Conservation (phyloP, 805 yeast genomes). For the Metschnikowia anglica region DNA sequence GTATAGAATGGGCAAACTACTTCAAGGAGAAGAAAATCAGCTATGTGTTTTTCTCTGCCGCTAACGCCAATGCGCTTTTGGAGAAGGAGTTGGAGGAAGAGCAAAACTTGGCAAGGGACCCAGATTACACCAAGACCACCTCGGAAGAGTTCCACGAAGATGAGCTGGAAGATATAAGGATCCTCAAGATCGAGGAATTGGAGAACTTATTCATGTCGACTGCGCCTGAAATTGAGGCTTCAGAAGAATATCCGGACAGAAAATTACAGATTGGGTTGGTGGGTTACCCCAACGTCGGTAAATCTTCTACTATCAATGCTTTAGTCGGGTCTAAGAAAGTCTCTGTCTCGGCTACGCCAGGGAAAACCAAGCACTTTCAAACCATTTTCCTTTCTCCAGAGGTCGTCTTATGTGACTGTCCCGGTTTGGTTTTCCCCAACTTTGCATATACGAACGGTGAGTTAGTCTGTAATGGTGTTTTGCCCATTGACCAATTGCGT, state of each 20-base stretch:
- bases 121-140: conserved; percentile 9
- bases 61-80: conserved; percentile 71
- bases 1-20: conserved; percentile 84
- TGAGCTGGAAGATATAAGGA: conserved; percentile 46
- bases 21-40: conserved; percentile 67
- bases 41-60: conserved; percentile 92
- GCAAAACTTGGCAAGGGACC: conserved; percentile 25
- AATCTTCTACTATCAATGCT: conserved; percentile 97
- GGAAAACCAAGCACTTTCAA: conserved; percentile 98
- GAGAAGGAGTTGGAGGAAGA: conserved; percentile 57
- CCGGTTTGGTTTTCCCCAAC: conserved; percentile 97
- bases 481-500: conserved; percentile 95
- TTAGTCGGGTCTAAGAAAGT: conserved; percentile 94
- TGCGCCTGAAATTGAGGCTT: conserved; percentile 68
- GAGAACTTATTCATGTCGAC: conserved; percentile 73
- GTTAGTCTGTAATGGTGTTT: conserved; percentile 95
- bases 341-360: conserved; percentile 98
- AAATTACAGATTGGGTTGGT: conserved; percentile 89
- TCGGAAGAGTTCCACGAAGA: conserved; percentile 16
- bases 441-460: conserved; percentile 97
- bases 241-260: conserved; percentile 56
- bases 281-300: conserved; percentile 94
- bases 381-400: conserved; percentile 82
- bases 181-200: conserved; percentile 78
- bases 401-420: conserved; percentile 94